A percentile compares a stretch with the other conserved stretches of the same genome.
Conservation (phyloP, 371 early-diverging fungal species). For the Apophysomyces sp. region DNA sequence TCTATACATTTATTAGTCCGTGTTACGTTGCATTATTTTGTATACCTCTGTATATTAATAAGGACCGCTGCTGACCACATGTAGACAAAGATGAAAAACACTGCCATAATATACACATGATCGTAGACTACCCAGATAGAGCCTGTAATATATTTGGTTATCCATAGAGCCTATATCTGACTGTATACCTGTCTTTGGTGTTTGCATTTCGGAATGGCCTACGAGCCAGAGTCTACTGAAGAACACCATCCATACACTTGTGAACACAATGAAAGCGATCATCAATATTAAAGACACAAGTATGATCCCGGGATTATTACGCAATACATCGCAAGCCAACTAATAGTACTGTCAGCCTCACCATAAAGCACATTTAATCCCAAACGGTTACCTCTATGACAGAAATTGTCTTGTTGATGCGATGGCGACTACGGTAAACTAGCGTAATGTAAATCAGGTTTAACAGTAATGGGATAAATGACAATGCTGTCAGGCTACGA, state of each 20-base stretch:
- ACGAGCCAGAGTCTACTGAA: slow-evolving; percentile 70
- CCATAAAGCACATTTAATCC: background rate
- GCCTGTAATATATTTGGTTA: background rate
- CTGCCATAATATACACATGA: slow-evolving; percentile 50
- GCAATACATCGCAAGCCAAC: slow-evolving; percentile 75
- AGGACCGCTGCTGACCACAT: slow-evolving; percentile 76
- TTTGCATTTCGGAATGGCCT: slow-evolving; percentile 29
- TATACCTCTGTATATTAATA: slow-evolving; percentile 66
- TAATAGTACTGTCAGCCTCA: slow-evolving; percentile 13
- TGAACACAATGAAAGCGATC: slow-evolving; percentile 56
- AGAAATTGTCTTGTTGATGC: slow-evolving; percentile 57
- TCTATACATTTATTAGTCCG: slow-evolving; percentile 18
- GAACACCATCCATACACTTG: slow-evolving; percentile 64
- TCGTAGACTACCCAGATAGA: slow-evolving; percentile 53
- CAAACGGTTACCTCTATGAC: slow-evolving; percentile 56
- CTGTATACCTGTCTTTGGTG: background rate
- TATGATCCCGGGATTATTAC: slow-evolving; percentile 70
- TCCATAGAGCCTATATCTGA: no score
- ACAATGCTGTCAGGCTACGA: slow-evolving; percentile 49
- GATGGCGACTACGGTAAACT: slow-evolving; percentile 33
- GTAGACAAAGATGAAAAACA: slow-evolving; percentile 66
- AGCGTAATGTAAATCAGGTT: slow-evolving; percentile 40
- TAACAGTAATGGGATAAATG: slow-evolving; percentile 52
- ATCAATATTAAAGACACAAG: slow-evolving; percentile 58
- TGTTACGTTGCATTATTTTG: background rate